These are phyloP conservation scores for Fusarium sp. DNA, from an alignment of 2,329 filamentous ascomycete species.

Conservation along the genomic window DNA sequence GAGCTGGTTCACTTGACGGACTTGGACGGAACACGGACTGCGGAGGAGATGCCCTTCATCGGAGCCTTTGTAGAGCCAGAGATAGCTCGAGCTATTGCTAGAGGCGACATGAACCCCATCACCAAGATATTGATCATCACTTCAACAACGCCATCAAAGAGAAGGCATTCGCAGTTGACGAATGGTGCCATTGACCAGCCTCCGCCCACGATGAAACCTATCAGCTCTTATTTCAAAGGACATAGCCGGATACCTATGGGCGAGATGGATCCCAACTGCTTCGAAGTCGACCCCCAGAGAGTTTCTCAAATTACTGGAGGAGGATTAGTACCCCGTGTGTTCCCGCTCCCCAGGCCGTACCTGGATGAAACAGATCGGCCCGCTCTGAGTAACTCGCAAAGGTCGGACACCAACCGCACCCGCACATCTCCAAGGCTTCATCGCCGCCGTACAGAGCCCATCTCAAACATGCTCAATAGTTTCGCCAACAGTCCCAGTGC, in stretches of 20 bases:
- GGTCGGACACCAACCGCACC: constrained; percentile 29
- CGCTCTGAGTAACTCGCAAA: constrained; percentile 15
- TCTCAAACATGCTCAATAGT: constrained; percentile 56
- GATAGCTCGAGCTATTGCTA: constrained; percentile 78
- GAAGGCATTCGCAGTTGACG: constrained; percentile 53
- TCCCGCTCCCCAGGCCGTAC: constrained; percentile 69
- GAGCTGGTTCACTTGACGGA: constrained; percentile 81
- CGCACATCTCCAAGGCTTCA: constrained; percentile 54
- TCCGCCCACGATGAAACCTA: constrained; percentile 59
- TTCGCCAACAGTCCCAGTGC: constrained; percentile 38
- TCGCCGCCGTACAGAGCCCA: constrained; percentile 64
- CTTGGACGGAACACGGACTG: constrained; percentile 69
- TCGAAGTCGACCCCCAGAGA: constrained; percentile 62
- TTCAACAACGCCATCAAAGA: constrained; percentile 55
- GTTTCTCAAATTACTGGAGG: constrained; percentile 61
- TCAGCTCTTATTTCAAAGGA: constrained; percentile 65
- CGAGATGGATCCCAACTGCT: constrained; percentile 73
- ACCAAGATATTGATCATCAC: constrained; percentile 76
- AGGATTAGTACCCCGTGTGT: constrained; percentile 65
- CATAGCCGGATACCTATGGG: constrained; percentile 65
- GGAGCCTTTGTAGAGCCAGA: constrained; percentile 77
- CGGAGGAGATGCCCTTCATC: constrained; percentile 82
- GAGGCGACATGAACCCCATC: constrained; percentile 87
- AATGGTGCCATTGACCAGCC: constrained; percentile 39
- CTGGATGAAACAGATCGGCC: constrained; percentile 52